Percentiles rank a stretch among this genome's conserved stretches.
These are phyloP conservation scores for Leccinum rimulosum DNA, from an alignment of 768 basidiomycete species.

Conservation along the genomic window DNA sequence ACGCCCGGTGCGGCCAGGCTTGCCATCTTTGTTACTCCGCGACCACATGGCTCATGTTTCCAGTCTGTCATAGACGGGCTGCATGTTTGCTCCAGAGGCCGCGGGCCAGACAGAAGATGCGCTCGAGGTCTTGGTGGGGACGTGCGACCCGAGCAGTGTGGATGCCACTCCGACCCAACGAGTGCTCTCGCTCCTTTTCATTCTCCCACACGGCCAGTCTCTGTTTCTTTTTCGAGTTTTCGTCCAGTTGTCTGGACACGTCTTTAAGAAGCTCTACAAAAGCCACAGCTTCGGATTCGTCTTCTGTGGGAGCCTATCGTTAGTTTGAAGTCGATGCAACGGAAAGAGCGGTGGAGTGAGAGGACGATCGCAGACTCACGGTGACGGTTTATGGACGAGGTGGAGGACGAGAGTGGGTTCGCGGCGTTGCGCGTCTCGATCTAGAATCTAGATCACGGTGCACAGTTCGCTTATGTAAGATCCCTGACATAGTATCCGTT, in stretches of 20 bases:
- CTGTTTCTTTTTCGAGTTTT: constrained; percentile 29
- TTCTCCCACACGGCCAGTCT: constrained; percentile 8
- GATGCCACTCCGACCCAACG: neutral
- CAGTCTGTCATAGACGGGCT: neutral
- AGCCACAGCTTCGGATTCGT: constrained; percentile 21
- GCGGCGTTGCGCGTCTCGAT: constrained; percentile 2
- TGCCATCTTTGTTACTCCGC: constrained; percentile 4
- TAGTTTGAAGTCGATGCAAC: neutral
- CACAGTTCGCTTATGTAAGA: no score
- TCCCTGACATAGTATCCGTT: no score
- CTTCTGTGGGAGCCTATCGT: constrained; percentile 9
- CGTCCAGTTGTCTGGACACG: constrained; percentile 22
- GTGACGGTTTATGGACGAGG: constrained; percentile 16
- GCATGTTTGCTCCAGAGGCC: neutral
- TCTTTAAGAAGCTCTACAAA: constrained; percentile 27
- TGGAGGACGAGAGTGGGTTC: constrained; percentile 19
- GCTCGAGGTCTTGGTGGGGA: constrained; percentile 16
- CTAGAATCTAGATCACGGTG: neutral
- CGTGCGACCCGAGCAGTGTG: neutral
- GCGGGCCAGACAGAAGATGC: constrained; percentile 9
- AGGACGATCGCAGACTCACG: constrained; percentile 19
- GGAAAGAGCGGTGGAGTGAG: constrained; percentile 7
- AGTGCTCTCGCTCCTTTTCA: constrained; percentile 10
- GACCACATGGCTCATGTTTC: neutral
- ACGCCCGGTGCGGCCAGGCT: constrained; percentile 1